A percentile compares a stretch with the other conserved stretches of the same genome.
Conservation (phyloP, 352 stramenopile genomes). For the Phytophthora cajani region DNA sequence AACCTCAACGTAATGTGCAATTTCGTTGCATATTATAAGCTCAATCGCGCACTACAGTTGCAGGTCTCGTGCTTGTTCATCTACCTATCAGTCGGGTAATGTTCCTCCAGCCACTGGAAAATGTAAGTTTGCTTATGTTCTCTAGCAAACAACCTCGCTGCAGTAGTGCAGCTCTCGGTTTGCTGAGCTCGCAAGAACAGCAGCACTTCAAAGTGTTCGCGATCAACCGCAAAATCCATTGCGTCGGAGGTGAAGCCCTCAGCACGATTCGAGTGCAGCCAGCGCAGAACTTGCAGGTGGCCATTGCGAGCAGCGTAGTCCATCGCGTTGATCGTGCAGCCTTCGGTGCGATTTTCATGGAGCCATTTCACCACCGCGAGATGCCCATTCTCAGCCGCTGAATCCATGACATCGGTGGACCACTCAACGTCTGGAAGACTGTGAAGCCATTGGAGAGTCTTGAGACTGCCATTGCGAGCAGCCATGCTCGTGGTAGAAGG, state of each 20-base stretch:
- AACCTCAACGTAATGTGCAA: not conserved
- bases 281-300: not conserved
- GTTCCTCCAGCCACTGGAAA: not conserved
- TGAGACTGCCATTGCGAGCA: slow-evolving; percentile 17
- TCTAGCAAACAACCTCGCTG: not conserved
- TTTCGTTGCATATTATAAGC: not conserved
- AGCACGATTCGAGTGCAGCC: not conserved
- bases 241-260: slow-evolving; percentile 4
- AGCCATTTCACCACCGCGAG: slow-evolving; percentile 9
- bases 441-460: slow-evolving; percentile 23
- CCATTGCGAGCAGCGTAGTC: not conserved
- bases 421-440: slow-evolving; percentile 3
- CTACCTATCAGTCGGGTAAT: not conserved
- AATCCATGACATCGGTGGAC: slow-evolving; percentile 18
- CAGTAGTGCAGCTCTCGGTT: not conserved
- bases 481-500: slow-evolving; percentile 12
- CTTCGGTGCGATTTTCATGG: not conserved
- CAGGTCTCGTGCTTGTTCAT: not conserved
- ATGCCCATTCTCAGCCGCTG: slow-evolving; percentile 1
- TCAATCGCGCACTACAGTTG: not conserved
- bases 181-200: not conserved
- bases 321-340: slow-evolving; percentile 7
- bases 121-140: not conserved
- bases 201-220: slow-evolving; percentile 5
- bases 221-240: slow-evolving; percentile 6